A percentile compares a stretch with the other conserved stretches of the same genome.
Evolutionary conservation across 139 green algal species (phyloP).

Genomic region (Zygnema circumcarinatum): DNA sequence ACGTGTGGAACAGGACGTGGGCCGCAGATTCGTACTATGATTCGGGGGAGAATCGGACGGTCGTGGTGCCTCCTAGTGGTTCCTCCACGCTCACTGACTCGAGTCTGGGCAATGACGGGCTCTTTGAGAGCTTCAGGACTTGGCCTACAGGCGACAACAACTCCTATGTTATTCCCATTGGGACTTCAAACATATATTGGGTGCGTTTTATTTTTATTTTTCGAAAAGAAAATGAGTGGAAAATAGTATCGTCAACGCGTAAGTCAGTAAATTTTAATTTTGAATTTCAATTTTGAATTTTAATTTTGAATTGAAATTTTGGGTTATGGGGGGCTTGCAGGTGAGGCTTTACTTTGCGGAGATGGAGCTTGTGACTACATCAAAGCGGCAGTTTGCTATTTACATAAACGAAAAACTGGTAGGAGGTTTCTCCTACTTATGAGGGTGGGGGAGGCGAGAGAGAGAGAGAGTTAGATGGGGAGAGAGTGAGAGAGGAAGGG

Average conservation of each 20-base stretch:
- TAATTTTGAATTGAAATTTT: neutral
- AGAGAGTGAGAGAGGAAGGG: too few species aligned
- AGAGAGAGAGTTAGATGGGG: too few species aligned
- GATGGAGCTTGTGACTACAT: neutral
- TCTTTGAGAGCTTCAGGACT: constrained; percentile 1
- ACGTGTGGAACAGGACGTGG: constrained; percentile 2
- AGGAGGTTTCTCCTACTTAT: too few species aligned
- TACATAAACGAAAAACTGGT: constrained; percentile 3
- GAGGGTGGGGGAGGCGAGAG: too few species aligned
- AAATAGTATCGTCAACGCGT: too few species aligned
- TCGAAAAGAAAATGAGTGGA: too few species aligned
- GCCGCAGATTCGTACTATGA: neutral
- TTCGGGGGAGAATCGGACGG: neutral
- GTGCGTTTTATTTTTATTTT: too few species aligned
- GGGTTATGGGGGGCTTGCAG: neutral
- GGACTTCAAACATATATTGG: neutral
- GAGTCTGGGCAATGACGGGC: neutral
- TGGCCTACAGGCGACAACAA: constrained; percentile 19
- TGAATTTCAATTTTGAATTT: constrained; percentile 2
- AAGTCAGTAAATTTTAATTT: too few species aligned
- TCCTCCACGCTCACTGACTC: neutral
- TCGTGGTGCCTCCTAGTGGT: neutral
- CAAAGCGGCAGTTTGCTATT: neutral
- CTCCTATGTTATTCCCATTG: constrained; percentile 5
- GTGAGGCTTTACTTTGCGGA: neutral